These are phyloP conservation scores for Aspergillus awamori DNA, from an alignment of 2,329 filamentous ascomycete species.

Conservation along the genomic window DNA sequence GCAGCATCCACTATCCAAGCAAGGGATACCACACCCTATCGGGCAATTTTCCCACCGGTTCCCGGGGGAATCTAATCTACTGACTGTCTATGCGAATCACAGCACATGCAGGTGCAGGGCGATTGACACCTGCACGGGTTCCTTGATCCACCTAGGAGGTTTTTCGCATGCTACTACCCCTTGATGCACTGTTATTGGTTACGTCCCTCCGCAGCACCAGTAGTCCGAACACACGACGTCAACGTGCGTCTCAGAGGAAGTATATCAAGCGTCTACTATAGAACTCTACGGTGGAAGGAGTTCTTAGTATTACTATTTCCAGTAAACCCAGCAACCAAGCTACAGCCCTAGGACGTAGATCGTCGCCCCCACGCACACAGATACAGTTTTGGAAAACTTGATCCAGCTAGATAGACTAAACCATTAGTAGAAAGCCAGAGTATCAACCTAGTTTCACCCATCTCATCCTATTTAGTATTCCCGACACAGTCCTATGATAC, in stretches of 20 bases:
- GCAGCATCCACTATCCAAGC: neutral
- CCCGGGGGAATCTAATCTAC: neutral
- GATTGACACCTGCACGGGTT: constrained; percentile 1
- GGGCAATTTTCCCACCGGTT: neutral
- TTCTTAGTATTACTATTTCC: neutral
- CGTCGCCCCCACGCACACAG: neutral
- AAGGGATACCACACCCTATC: neutral
- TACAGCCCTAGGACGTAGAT: neutral
- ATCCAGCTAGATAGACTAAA: too few species aligned
- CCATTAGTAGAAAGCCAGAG: too few species aligned
- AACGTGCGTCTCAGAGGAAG: neutral
- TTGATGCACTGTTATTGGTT: neutral
- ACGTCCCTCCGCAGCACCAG: neutral
- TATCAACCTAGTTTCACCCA: too few species aligned
- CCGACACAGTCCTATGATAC: too few species aligned
- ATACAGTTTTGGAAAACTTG: too few species aligned
- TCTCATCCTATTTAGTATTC: too few species aligned
- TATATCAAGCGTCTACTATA: neutral
- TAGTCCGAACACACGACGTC: neutral
- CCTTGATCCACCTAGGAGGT: neutral
- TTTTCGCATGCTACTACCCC: too few species aligned
- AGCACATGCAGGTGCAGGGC: neutral
- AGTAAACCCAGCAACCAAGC: neutral
- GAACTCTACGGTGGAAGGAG: neutral
- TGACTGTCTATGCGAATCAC: neutral